Percentiles rank a stretch among this genome's conserved stretches.
These are phyloP conservation scores for Collybia mongolica DNA, from an alignment of 768 basidiomycete species.

Conservation along the genomic window DNA sequence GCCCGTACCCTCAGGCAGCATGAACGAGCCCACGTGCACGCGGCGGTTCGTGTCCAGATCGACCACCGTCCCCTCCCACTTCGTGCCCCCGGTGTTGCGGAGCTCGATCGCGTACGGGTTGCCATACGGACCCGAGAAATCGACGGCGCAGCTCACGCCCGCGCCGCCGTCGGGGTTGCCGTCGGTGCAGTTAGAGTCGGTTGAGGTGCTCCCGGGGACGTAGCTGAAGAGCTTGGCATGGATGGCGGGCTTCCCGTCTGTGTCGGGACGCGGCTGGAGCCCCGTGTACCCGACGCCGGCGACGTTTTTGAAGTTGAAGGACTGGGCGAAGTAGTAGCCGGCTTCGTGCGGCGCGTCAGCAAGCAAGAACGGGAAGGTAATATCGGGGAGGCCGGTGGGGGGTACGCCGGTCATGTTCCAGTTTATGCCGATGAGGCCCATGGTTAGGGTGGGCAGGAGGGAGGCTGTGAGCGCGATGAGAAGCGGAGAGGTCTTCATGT, in stretches of 20 bases:
- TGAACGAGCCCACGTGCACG: background rate
- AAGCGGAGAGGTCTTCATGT: background rate
- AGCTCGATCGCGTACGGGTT: background rate
- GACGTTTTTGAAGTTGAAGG: background rate
- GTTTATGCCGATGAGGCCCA: background rate
- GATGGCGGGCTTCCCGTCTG: background rate
- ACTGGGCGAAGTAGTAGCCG: constrained; percentile 4
- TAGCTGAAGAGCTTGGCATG: constrained; percentile 1
- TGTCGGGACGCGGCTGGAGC: background rate
- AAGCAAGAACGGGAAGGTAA: background rate
- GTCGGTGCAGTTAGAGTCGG: background rate
- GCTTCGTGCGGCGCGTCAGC: background rate
- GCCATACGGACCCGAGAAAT: background rate
- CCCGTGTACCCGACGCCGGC: constrained; percentile 1
- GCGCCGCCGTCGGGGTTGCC: background rate
- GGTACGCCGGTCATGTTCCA: background rate
- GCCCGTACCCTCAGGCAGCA: background rate
- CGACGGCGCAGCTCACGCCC: background rate
- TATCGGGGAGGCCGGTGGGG: background rate
- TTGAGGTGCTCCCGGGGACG: background rate
- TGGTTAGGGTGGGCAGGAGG: background rate
- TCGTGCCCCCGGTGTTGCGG: background rate
- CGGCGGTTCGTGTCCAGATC: background rate
- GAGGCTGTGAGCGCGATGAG: background rate
- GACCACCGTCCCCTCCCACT: background rate